Evolutionary conservation across 371 early-diverging fungal species (phyloP).

Genomic region (Mucor sp.): DNA sequence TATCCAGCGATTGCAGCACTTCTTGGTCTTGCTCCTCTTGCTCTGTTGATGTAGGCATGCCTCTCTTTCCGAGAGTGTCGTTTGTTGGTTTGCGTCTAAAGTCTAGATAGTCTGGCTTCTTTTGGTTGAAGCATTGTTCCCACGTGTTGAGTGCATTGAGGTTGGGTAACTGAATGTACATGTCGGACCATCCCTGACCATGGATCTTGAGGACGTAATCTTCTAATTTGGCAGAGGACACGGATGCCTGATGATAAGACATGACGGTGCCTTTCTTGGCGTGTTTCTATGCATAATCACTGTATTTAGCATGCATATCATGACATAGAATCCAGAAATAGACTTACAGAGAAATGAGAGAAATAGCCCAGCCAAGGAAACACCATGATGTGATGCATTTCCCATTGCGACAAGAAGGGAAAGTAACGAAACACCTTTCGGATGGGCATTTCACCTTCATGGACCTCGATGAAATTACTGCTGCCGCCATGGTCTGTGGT

Average conservation of each 20-base stretch:
- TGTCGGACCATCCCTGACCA: slow-evolving; percentile 51
- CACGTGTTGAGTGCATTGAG: slow-evolving; percentile 49
- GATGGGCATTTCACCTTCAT: slow-evolving; percentile 57
- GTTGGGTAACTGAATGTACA: slow-evolving; percentile 55
- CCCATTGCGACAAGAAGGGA: slow-evolving; percentile 58
- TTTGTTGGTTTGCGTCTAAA: neutral
- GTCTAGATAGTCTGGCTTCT: slow-evolving; percentile 22
- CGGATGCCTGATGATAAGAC: slow-evolving; percentile 47
- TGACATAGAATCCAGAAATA: neutral
- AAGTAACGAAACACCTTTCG: slow-evolving; percentile 57
- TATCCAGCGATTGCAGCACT: slow-evolving; percentile 3
- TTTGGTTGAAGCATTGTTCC: slow-evolving; percentile 44
- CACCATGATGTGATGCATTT: slow-evolving; percentile 60
- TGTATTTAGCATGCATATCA: too few relatives aligned
- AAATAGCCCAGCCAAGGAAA: slow-evolving; percentile 60
- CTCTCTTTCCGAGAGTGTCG: neutral
- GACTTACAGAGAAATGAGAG: slow-evolving; percentile 51
- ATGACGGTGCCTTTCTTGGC: slow-evolving; percentile 51
- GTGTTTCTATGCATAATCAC: slow-evolving; percentile 28
- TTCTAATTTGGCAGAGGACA: slow-evolving; percentile 48
- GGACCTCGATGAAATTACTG: slow-evolving; percentile 32
- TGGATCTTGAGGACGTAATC: slow-evolving; percentile 56
- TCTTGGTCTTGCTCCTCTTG: neutral
- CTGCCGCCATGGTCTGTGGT: neutral
- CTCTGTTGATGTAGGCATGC: neutral